Conservation (phyloP, 2,329 filamentous ascomycete genomes). For the Tolypocladium sp. region DNA sequence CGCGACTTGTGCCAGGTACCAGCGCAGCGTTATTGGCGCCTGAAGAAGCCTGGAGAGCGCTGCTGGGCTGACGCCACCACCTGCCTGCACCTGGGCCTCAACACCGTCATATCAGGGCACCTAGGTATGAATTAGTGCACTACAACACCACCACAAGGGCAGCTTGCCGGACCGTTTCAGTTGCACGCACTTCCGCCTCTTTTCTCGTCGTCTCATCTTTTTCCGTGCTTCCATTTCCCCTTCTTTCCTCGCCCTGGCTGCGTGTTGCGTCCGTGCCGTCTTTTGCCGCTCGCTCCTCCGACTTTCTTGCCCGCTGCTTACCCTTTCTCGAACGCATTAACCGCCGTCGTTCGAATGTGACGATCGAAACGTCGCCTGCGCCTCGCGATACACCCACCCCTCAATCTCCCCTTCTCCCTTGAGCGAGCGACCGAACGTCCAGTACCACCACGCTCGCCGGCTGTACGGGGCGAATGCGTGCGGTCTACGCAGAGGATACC, state of each 20-base stretch:
- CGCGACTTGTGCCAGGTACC: too few species aligned
- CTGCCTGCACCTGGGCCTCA: not conserved
- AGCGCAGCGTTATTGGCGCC: too few species aligned
- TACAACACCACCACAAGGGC: not conserved
- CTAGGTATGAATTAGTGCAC: not conserved
- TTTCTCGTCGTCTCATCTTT: not conserved
- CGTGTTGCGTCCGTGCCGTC: not conserved
- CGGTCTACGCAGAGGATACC: slow-evolving; percentile 3
- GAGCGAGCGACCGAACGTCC: not conserved
- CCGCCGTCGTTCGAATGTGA: not conserved
- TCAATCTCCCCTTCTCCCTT: not conserved
- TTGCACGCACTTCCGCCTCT: not conserved
- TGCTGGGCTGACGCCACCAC: too few species aligned
- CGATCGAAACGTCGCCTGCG: not conserved
- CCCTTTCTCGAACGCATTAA: not conserved
- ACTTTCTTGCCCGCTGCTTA: not conserved
- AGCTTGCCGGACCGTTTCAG: not conserved
- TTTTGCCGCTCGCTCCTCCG: not conserved
- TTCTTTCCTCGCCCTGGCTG: not conserved
- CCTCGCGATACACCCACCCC: not conserved
- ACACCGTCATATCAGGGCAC: not conserved
- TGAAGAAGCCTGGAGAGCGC: too few species aligned
- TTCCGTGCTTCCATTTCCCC: not conserved
- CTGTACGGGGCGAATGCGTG: slow-evolving; percentile 5
- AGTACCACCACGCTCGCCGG: not conserved